A percentile compares a stretch with the other conserved stretches of the same genome.
Evolutionary conservation across 768 basidiomycete genomes (phyloP).

Genomic region (Neoboletus subvelutipes): DNA sequence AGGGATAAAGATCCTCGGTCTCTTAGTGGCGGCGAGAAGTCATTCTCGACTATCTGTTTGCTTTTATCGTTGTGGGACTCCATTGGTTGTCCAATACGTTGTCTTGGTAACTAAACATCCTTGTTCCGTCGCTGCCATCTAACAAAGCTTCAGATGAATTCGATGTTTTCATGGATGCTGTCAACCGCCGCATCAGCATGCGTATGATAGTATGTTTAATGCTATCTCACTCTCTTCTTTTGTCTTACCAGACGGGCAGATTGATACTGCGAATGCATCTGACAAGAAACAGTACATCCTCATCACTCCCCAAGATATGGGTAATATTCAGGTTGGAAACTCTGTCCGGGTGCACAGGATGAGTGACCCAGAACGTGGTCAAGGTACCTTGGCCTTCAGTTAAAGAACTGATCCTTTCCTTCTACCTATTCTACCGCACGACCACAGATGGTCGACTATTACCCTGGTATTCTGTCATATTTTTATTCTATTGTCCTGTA

Average conservation of each 20-base stretch:
- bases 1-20: slow-evolving; percentile 83
- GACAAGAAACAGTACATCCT: slow-evolving; percentile 92
- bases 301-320: slow-evolving; percentile 95
- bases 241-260: slow-evolving; percentile 42
- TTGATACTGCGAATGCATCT: slow-evolving; percentile 84
- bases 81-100: slow-evolving; percentile 90
- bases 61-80: slow-evolving; percentile 96
- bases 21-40: slow-evolving; percentile 93
- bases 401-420: not conserved
- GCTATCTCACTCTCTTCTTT: not conserved
- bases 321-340: slow-evolving; percentile 61
- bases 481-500: slow-evolving; percentile 9
- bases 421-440: slow-evolving; percentile 2
- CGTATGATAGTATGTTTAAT: slow-evolving; percentile 77
- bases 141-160: slow-evolving; percentile 71
- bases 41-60: slow-evolving; percentile 93
- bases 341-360: slow-evolving; percentile 76
- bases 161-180: slow-evolving; percentile 97
- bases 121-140: slow-evolving; percentile 2
- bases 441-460: not conserved
- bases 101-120: slow-evolving; percentile 59
- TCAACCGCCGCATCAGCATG: slow-evolving; percentile 90
- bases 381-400: slow-evolving; percentile 42
- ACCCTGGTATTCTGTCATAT: not conserved
- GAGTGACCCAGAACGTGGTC: slow-evolving; percentile 75